Percentiles rank a stretch among this genome's conserved stretches.
Conservation (phyloP, 169 alveolate species). For the Eimeria acervulina region DNA sequence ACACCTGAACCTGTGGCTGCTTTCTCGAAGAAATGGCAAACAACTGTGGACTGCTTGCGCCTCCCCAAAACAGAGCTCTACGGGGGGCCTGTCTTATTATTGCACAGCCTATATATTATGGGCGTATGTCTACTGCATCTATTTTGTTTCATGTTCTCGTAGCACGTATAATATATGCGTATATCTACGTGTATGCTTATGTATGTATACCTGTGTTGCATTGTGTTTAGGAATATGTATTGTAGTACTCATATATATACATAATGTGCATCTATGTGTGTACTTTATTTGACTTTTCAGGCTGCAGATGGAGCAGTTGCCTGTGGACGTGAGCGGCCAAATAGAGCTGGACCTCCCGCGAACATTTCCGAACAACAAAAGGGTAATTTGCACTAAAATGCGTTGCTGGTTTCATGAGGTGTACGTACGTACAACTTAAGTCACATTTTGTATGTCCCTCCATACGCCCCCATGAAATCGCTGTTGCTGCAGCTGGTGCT, state of each 20-base stretch:
- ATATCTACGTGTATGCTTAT: no score
- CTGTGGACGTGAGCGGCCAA: slow-evolving; percentile 88
- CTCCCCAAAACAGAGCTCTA: no score
- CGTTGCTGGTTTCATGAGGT: not conserved
- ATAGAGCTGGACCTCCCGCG: slow-evolving; percentile 92
- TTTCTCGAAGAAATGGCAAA: not conserved
- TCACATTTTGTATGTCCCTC: not conserved
- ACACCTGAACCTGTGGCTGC: no score
- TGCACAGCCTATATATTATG: not conserved
- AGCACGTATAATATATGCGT: no score
- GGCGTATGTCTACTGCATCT: no score
- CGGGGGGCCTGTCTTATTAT: not conserved
- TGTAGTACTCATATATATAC: no score
- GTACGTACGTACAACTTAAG: not conserved
- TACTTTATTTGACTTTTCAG: slow-evolving; percentile 42
- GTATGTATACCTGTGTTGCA: no score
- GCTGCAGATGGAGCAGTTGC: slow-evolving; percentile 87
- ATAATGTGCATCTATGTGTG: not conserved
- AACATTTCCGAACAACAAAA: slow-evolving; percentile 91
- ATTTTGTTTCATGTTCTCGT: no score
- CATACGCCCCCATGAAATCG: not conserved
- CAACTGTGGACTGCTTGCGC: no score
- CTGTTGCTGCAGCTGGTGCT: not conserved
- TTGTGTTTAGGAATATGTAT: not conserved
- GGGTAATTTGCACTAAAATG: slow-evolving; percentile 83